A percentile compares a stretch with the other conserved stretches of the same genome.
phyloP scores from a whole-genome alignment of 345 rosid genomes.

The Aethionema arabicum region DNA sequence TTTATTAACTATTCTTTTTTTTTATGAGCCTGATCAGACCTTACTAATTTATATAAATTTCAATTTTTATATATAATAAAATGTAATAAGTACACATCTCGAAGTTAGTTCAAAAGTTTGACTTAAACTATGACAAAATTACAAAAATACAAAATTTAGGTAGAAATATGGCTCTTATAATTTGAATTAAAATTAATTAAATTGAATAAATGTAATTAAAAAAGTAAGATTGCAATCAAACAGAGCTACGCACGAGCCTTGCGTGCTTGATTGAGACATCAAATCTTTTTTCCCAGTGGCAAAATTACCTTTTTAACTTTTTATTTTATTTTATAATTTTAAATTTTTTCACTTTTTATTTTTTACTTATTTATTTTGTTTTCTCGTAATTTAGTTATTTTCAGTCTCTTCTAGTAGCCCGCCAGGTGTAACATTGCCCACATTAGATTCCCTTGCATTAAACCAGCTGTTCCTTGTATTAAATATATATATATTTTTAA shows the following conservation, averaged over 20 bases:
- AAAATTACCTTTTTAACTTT: conserved; percentile 20
- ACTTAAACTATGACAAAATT: no score
- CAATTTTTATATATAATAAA: no score
- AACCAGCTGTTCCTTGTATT: conserved; percentile 23
- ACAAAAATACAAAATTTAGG: background rate
- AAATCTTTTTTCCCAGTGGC: conserved; percentile 21
- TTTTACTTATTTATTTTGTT: background rate
- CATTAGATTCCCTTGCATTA: conserved; percentile 27
- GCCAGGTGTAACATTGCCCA: conserved; percentile 33
- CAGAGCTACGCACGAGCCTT: conserved; percentile 36
- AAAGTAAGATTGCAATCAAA: conserved; percentile 25
- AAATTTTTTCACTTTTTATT: background rate
- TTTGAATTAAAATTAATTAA: background rate
- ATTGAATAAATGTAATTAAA: background rate
- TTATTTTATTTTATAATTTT: background rate
- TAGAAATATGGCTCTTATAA: conserved; percentile 7
- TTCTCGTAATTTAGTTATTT: background rate
- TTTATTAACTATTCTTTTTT: no score
- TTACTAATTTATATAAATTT: no score
- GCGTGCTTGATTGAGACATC: conserved; percentile 36
- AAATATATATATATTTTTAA: background rate
- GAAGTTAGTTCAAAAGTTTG: no score
- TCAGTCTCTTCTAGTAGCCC: conserved; percentile 34
- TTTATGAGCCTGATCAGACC: no score
- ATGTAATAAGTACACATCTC: no score